Base-by-base conservation (phyloP, 495 filamentous ascomycete species). In the Penicillium odoratum region DNA sequence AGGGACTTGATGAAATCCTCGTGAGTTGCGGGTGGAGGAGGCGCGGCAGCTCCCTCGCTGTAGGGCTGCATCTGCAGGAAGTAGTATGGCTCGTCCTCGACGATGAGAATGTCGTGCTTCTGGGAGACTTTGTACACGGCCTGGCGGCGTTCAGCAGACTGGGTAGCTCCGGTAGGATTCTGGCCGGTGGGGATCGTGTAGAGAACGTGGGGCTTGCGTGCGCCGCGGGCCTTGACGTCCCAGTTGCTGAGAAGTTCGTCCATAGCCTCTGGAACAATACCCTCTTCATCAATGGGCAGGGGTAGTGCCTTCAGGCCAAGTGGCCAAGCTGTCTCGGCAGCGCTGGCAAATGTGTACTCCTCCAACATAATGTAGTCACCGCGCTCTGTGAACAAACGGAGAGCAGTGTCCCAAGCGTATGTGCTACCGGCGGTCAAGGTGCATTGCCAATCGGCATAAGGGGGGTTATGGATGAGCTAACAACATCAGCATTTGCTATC, bases 31-130 rank as follows among this genome's bases (percentile, higher is more conserved):
- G 85, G 83, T 0, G 83, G 81, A 3, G 74, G 70, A 4, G 83
- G 74, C 4, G 76, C 70, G 18, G 73, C 69, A 51, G 80, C 71
- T 30, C 77, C 68, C 26, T 83, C 83, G 13, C 79, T 78, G 73
- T 93, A 94, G 1, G 90, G 85, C 68, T 90, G 85, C 92, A 98
- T 97, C 76, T 98, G 94, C 50, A 98, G 80, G 78, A 93, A 98
- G 74, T 97, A 98, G 73, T 97, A 97, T n/a, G 93, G 93, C 68
- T 98, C 93, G 69, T 98, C 93, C 74, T 98, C 93, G 59, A 98
- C 66, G 69, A 98, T 93, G 71, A 83, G 88, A 46, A 97, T 54
- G 66, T 96, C 91, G 68, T 96, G 89, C 73, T 90, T 88, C 69
- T 87, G 85, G 29, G 85, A 85, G 13, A 96, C 81, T 11, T 73